Evolutionary conservation across 306 rosid species (phyloP).

Genomic region (Lagenaria siceraria): DNA sequence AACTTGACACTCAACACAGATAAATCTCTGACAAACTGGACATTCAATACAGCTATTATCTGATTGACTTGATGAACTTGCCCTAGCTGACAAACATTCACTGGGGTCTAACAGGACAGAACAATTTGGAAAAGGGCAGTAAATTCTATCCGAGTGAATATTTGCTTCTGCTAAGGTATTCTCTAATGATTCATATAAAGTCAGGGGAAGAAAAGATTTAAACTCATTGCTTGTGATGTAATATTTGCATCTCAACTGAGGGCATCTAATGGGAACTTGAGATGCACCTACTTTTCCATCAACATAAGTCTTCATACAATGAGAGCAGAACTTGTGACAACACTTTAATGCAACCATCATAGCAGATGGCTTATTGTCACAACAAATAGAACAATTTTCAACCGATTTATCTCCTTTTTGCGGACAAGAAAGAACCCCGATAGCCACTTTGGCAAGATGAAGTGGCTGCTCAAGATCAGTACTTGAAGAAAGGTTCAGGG

Average conservation of each 20-base stretch:
- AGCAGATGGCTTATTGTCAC: slow-evolving; percentile 63
- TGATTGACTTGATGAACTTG: slow-evolving; percentile 72
- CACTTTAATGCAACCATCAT: slow-evolving; percentile 81
- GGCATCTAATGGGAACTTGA: slow-evolving; percentile 78
- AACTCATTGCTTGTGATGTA: slow-evolving; percentile 51
- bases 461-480: slow-evolving; percentile 53
- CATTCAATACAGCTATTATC: slow-evolving; percentile 74
- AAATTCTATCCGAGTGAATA: slow-evolving; percentile 43
- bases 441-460: slow-evolving; percentile 80
- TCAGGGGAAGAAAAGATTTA: slow-evolving; percentile 65
- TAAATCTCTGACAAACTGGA: slow-evolving; percentile 72
- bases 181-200: slow-evolving; percentile 55
- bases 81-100: slow-evolving; percentile 53
- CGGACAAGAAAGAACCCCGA: slow-evolving; percentile 60
- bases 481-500: slow-evolving; percentile 44
- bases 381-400: slow-evolving; percentile 77
- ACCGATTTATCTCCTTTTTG: slow-evolving; percentile 35
- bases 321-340: slow-evolving; percentile 80
- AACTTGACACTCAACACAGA: slow-evolving; percentile 71
- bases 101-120: slow-evolving; percentile 64
- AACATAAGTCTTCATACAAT: slow-evolving; percentile 67
- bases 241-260: slow-evolving; percentile 71
- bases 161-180: slow-evolving; percentile 49
- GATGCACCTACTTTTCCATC: slow-evolving; percentile 55
- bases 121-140: slow-evolving; percentile 84